These are phyloP conservation scores for Citrus inodora DNA, from an alignment of 345 rosid species.

Conservation along the genomic window DNA sequence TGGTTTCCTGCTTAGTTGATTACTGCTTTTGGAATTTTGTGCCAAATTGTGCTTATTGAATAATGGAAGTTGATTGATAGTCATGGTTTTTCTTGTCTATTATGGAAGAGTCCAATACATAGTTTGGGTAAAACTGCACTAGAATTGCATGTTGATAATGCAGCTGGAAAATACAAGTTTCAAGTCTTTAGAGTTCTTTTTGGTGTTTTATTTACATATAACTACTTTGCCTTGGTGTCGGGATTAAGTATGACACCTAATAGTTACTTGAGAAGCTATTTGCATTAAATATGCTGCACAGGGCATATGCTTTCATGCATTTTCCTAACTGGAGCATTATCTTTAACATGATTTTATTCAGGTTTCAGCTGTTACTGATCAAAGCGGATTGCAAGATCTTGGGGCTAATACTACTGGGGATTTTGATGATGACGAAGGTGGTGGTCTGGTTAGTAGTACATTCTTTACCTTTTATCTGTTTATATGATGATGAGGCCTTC, in stretches of 20 bases:
- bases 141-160: neutral
- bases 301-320: neutral
- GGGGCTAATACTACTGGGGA: constrained; percentile 83
- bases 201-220: neutral
- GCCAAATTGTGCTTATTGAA: neutral
- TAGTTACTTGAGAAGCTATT: neutral
- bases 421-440: constrained; percentile 95
- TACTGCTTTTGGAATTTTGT: neutral
- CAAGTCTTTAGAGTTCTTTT: neutral
- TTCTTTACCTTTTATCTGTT: neutral
- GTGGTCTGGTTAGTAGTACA: constrained; percentile 72
- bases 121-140: neutral
- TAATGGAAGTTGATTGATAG: neutral
- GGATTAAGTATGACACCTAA: neutral
- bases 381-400: constrained; percentile 66
- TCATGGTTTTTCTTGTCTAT: neutral
- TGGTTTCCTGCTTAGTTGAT: neutral
- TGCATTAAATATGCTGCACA: neutral
- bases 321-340: neutral
- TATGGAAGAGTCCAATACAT: neutral
- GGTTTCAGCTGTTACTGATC: constrained; percentile 95
- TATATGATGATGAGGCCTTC: neutral
- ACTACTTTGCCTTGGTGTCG: neutral
- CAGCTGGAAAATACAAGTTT: neutral
- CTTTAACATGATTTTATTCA: constrained; percentile 21